Base-by-base conservation (phyloP, 2,329 filamentous ascomycete species). In the Clonostachys rhizophaga region DNA sequence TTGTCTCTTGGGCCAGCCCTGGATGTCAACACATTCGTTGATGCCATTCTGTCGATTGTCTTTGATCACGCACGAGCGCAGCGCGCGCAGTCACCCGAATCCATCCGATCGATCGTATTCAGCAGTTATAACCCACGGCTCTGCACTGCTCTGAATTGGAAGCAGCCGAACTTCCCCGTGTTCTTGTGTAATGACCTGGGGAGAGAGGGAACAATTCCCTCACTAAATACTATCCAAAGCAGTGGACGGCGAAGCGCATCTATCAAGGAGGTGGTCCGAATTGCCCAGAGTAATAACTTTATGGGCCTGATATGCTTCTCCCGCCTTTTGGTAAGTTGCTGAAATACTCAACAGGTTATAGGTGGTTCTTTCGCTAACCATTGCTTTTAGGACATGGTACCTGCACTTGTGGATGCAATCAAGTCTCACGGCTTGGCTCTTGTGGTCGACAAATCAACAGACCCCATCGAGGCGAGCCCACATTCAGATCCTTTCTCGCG, bases 61-160 rank as follows among this genome's bases (percentile, higher is more conserved):
- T 99, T 99, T 59, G 87, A 96, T 55, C 92, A 97, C 64, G 91
- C 91, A 3, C 81, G 92, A 41, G 71, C 72, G 2, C 79, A 83
- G 59, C 70, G 79, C 56, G 79, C 58, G 52, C 89, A 65, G 52
- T 83, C 81, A 2, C 58, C 89, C 9, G 84, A 89, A 47, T 81
- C 84, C 14, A 84, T 94, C 55, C 79, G 91, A 39, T 95, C 89
- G 12, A 86, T 99, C 45, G 89, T 96, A 11, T 96, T 99, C 64
- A 95, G 89, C 58, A 95, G 90, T 18, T 96, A 92, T 67, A 96
- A 95, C 62, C 77, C 89, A 12, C 87, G 86, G 53, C 81, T 97
- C 17, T 99, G 94, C 68, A 95, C 89, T 14, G 91, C 92, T 6
- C 71, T 99, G 57, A 99, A 99, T 68, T 99, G 94, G 94, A 99